These are phyloP conservation scores for Penicillium occitanis DNA, from an alignment of 2,329 filamentous ascomycete genomes.

Conservation along the genomic window DNA sequence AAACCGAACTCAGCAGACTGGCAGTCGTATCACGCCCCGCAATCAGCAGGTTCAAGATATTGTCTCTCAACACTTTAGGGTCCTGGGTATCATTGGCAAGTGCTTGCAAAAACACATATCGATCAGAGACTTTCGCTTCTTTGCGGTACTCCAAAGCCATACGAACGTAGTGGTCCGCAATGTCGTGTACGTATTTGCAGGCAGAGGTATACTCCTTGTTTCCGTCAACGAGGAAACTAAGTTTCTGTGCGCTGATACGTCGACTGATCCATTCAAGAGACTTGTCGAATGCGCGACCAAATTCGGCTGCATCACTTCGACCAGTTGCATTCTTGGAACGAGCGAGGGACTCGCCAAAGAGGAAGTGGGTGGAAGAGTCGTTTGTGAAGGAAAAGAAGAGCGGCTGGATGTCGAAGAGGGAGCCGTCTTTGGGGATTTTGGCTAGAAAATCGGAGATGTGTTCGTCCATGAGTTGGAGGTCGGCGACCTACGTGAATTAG, in stretches of 20 bases:
- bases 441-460: constrained; percentile 61
- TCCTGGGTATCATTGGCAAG: constrained; percentile 50
- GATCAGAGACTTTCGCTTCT: constrained; percentile 56
- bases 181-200: constrained; percentile 16
- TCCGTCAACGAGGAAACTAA: constrained; percentile 17
- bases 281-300: constrained; percentile 19
- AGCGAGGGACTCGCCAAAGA: constrained; percentile 61
- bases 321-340: constrained; percentile 2
- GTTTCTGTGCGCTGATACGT: constrained; percentile 11
- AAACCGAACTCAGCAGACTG: constrained; percentile 45
- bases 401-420: constrained; percentile 58
- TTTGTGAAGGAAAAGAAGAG: constrained; percentile 66
- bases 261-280: constrained; percentile 18
- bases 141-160: constrained; percentile 63
- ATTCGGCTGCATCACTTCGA: constrained; percentile 5
- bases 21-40: constrained; percentile 58
- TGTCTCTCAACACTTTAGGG: constrained; percentile 48
- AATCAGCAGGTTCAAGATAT: constrained; percentile 53
- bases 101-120: constrained; percentile 53
- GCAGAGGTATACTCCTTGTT: constrained; percentile 20
- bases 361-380: constrained; percentile 66
- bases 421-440: constrained; percentile 56
- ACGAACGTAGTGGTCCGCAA: constrained; percentile 63
- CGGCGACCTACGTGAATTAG: constrained; percentile 46
- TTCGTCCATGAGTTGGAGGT: constrained; percentile 59